Conservation (phyloP, 768 basidiomycete genomes). For the Strobilomyces dryophilus region DNA sequence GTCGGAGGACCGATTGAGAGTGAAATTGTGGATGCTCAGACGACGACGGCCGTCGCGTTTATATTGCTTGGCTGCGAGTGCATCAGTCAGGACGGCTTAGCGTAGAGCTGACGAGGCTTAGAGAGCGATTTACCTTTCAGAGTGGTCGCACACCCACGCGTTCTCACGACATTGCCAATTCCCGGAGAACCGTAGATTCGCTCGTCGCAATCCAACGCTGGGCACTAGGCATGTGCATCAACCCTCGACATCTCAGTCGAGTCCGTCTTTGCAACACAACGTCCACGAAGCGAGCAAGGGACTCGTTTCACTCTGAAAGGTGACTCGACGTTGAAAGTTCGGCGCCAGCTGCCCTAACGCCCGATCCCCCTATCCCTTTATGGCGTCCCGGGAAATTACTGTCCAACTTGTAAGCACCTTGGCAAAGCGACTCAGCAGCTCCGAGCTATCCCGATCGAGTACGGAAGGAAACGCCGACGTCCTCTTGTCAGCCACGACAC, state of each 20-base stretch:
- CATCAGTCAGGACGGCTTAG: constrained; percentile 8
- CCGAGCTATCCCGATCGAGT: too few relatives aligned
- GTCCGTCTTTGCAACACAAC: not conserved
- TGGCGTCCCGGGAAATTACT: not conserved
- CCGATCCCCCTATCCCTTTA: not conserved
- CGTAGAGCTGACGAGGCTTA: constrained; percentile 14
- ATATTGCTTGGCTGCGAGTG: constrained; percentile 10
- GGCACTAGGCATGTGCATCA: not conserved
- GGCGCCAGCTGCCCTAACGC: too few relatives aligned
- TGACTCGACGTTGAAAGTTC: too few relatives aligned
- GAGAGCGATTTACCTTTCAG: constrained; percentile 20
- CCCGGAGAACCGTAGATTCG: too few relatives aligned
- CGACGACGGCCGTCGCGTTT: constrained; percentile 3
- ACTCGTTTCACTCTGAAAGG: not conserved
- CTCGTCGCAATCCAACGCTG: too few relatives aligned
- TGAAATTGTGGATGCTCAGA: not conserved
- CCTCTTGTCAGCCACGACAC: not conserved
- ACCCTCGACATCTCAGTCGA: not conserved
- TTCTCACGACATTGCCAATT: constrained; percentile 17
- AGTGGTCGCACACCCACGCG: constrained; percentile 22
- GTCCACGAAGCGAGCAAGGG: not conserved
- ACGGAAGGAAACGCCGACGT: not conserved
- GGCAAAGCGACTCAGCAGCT: too few relatives aligned
- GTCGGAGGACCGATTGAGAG: not conserved
- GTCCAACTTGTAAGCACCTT: not conserved